These are phyloP conservation scores for Fomes fomentarius DNA, from an alignment of 1,284 basidiomycete species.

Conservation along the genomic window DNA sequence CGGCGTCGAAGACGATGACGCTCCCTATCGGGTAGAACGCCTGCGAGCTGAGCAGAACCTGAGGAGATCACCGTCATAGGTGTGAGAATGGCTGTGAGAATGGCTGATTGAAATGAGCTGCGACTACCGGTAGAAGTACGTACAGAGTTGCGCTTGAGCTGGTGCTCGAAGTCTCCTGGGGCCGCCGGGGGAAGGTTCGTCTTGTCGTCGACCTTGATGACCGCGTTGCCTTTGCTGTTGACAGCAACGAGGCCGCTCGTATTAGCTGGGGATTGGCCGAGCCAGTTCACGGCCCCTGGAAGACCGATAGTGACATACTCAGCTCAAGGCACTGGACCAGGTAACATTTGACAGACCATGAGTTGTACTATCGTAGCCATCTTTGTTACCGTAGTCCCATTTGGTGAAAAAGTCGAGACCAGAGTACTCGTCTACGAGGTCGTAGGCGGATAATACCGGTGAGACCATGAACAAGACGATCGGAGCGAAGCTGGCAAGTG, in stretches of 20 bases:
- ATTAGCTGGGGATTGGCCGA: slow-evolving; percentile 41
- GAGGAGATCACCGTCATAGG: not conserved
- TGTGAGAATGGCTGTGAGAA: not conserved
- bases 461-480: not conserved
- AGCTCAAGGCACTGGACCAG: not conserved
- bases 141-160: slow-evolving; percentile 71
- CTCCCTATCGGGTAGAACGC: slow-evolving; percentile 54
- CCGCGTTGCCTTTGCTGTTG: slow-evolving; percentile 50
- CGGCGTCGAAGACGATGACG: slow-evolving; percentile 63
- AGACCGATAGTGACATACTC: not conserved
- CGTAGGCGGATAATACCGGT: slow-evolving; percentile 8
- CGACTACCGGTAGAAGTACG: slow-evolving; percentile 37
- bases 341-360: slow-evolving; percentile 12
- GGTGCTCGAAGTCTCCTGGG: slow-evolving; percentile 49
- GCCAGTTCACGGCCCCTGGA: slow-evolving; percentile 28
- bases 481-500: no score
- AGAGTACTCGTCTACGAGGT: slow-evolving; percentile 37
- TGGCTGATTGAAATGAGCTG: no score
- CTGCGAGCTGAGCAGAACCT: slow-evolving; percentile 55
- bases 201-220: slow-evolving; percentile 74
- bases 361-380: slow-evolving; percentile 54
- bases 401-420: slow-evolving; percentile 50
- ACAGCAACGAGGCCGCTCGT: slow-evolving; percentile 54
- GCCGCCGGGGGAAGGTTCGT: slow-evolving; percentile 15
- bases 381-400: slow-evolving; percentile 52